Evolutionary conservation across 1,139 yeast genomes (phyloP), one percentile per base, ranked within the genome.

Genomic region (Candida smagusa): DNA sequence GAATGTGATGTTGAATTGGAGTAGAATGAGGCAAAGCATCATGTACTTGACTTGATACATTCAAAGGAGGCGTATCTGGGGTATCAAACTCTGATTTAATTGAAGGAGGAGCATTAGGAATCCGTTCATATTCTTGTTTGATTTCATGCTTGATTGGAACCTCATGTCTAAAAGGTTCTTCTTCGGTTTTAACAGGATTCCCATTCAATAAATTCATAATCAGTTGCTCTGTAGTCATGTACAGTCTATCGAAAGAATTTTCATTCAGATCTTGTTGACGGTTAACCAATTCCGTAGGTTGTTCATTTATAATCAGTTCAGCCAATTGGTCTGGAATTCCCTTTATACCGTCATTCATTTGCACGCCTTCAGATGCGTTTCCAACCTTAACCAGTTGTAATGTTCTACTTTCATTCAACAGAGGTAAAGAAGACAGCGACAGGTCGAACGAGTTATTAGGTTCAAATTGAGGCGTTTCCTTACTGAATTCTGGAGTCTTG

Each of bases 351-450:
- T 70, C 74, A 43, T 65, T 66, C 39, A 71, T 52, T 40, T 61
- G 58, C 3, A 68, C 46, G 2, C 75, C 74, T 25, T 52, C 56
- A 19, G 54, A 50, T 3, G 56, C 44, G 9, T 50, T 51, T 22
- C 53, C 50, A 11, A 54, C 53, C 7, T 46, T 44, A 5, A 55
- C 48, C 2, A 70, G 61, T 9, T 58, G 54, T 34, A 71, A 57
- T 6, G 50, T 45, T 34, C 75, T 52, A 45, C 68, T 70, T 21
- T 58, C 52, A 26, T 67, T 73, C 32, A 57, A 45, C 36, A 71
- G 58, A 2, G 74, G 68, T 35, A 71, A 58, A 6, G 75, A 69
- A 2, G 74, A 67, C 46, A 68, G 73, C 3, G 75, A 69, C 8
- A 74, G 66, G 9, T 71, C 72, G 4, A 66, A 65, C 6, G 25